Conservation (phyloP, 306 rosid genomes). For the Prunus armeniaca region DNA sequence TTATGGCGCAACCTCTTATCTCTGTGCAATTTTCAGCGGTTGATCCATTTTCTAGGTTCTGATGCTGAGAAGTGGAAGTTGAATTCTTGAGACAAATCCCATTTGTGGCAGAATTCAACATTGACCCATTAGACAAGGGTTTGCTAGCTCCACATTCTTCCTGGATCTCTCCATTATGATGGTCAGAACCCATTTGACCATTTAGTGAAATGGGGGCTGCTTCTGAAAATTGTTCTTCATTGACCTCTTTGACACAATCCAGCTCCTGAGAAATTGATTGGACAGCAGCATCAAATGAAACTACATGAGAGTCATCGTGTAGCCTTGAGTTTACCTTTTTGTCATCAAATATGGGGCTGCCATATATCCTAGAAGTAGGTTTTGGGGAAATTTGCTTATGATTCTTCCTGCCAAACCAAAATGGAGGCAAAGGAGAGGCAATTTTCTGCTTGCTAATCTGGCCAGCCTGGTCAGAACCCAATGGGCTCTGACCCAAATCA, state of each 20-base stretch:
- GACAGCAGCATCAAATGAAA: conserved; percentile 88
- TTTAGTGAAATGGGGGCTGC: conserved; percentile 34
- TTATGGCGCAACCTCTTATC: conserved; percentile 71
- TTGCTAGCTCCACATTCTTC: conserved; percentile 51
- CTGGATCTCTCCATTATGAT: conserved; percentile 41
- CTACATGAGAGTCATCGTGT: conserved; percentile 49
- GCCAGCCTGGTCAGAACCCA: conserved; percentile 64
- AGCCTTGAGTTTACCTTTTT: conserved; percentile 35
- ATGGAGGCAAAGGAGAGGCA: conserved; percentile 74
- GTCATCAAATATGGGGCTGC: conserved; percentile 77
- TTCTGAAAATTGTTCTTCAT: conserved; percentile 54
- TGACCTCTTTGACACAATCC: conserved; percentile 69
- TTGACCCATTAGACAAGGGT: conserved; percentile 22
- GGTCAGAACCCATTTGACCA: conserved; percentile 32
- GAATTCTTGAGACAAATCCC: conserved; percentile 41
- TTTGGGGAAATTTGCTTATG: conserved; percentile 64
- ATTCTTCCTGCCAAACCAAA: conserved; percentile 62
- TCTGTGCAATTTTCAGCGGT: conserved; percentile 50
- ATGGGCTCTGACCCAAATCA: conserved; percentile 97
- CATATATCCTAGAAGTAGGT: conserved; percentile 57
- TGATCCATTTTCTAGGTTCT: conserved; percentile 49
- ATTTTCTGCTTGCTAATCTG: conserved; percentile 56
- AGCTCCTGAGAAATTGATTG: conserved; percentile 79
- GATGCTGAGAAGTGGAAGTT: conserved; percentile 41
- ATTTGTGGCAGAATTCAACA: conserved; percentile 19